Conservation (phyloP, 192 early-diverging fungal genomes). For the Mortierella claussenii region DNA sequence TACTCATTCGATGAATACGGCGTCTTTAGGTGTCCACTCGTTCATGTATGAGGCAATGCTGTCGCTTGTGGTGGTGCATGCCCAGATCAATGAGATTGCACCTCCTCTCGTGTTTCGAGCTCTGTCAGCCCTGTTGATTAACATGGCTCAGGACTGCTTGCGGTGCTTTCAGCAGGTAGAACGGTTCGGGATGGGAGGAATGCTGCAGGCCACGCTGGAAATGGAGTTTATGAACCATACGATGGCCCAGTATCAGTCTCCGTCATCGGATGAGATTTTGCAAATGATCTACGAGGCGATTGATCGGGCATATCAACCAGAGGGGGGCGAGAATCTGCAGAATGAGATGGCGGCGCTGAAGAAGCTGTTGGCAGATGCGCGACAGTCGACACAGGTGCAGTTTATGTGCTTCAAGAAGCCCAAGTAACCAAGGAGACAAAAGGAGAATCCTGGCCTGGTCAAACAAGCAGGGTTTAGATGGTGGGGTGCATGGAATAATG, state of each 20-base stretch:
- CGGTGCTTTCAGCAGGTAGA: slow-evolving; percentile 83
- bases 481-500: too few relatives aligned
- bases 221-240: slow-evolving; percentile 91
- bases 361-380: slow-evolving; percentile 60
- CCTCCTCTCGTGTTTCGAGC: slow-evolving; percentile 82
- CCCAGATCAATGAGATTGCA: slow-evolving; percentile 87
- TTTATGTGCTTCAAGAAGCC: slow-evolving; percentile 67
- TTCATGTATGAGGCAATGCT: slow-evolving; percentile 90
- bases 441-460: too few relatives aligned
- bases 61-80: slow-evolving; percentile 88
- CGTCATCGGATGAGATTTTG: slow-evolving; percentile 72
- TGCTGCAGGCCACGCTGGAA: slow-evolving; percentile 95
- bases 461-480: too few relatives aligned
- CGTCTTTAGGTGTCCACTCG: slow-evolving; percentile 79
- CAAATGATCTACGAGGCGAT: slow-evolving; percentile 81
- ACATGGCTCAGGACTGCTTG: slow-evolving; percentile 84
- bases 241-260: slow-evolving; percentile 78
- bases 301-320: slow-evolving; percentile 69
- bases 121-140: slow-evolving; percentile 75
- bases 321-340: slow-evolving; percentile 60
- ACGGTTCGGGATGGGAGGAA: slow-evolving; percentile 88
- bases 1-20: not conserved
- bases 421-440: slow-evolving; percentile 34
- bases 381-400: slow-evolving; percentile 64
- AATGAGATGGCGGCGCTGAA: slow-evolving; percentile 65